Percentiles rank a stretch among this genome's conserved stretches.
phyloP scores from a whole-genome alignment of 2,329 filamentous ascomycete genomes.

The Aspergillus ruber region DNA sequence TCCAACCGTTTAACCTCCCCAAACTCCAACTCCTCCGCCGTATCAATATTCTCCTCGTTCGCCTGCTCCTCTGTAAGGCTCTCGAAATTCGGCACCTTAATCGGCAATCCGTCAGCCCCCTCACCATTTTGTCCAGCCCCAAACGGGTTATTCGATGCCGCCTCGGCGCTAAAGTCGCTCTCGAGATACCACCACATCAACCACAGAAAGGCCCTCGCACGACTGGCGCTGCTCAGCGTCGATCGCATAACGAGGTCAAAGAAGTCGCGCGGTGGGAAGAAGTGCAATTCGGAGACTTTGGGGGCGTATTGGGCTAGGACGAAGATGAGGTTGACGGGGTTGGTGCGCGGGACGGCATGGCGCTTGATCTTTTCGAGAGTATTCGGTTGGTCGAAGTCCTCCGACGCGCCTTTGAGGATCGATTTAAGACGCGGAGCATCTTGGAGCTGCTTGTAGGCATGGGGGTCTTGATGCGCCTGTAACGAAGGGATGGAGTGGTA shows the following conservation, averaged over 20 bases:
- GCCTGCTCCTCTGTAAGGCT: constrained; percentile 45
- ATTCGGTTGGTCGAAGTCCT: constrained; percentile 79
- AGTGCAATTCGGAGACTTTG: constrained; percentile 89
- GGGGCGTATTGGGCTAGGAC: constrained; percentile 83
- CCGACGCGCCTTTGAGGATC: constrained; percentile 91
- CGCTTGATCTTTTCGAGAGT: constrained; percentile 76
- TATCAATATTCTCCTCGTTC: constrained; percentile 46
- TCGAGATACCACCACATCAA: constrained; percentile 99
- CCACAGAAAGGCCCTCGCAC: constrained; percentile 88
- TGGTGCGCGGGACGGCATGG: constrained; percentile 67
- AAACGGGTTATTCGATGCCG: constrained; percentile 85
- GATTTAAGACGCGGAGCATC: constrained; percentile 94
- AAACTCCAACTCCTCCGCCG: constrained; percentile 42
- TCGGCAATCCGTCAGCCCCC: constrained; percentile 36
- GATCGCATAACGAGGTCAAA: constrained; percentile 94
- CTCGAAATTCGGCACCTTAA: constrained; percentile 44
- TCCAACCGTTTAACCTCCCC: constrained; percentile 44
- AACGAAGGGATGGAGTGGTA: constrained; percentile 97
- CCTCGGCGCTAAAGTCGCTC: constrained; percentile 85
- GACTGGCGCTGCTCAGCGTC: constrained; percentile 70
- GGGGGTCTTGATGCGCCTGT: constrained; percentile 88
- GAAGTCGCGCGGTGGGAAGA: constrained; percentile 78
- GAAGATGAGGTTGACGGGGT: constrained; percentile 95
- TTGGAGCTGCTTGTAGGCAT: constrained; percentile 95
- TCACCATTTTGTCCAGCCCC: constrained; percentile 49